phyloP scores from a whole-genome alignment of 108 stramenopile species.

The Bacterosira constricta region DNA sequence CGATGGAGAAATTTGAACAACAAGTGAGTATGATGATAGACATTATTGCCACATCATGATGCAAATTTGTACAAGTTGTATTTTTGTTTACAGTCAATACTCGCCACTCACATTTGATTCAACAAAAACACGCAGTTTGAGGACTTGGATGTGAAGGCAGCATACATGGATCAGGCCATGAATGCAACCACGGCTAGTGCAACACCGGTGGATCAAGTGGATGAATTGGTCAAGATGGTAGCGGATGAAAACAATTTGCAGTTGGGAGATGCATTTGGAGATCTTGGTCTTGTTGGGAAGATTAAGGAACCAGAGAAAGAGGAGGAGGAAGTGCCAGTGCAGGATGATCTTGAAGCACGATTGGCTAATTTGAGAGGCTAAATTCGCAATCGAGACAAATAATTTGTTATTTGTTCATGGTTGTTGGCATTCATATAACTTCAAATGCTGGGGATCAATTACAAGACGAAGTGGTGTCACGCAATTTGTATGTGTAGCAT shows the following conservation, averaged over 20 bases:
- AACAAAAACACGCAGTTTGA: too few relatives aligned
- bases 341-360: constrained; percentile 83
- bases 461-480: too few relatives aligned
- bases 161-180: constrained; percentile 97
- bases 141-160: constrained; percentile 96
- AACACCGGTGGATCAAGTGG: constrained; percentile 97
- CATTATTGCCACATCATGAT: too few relatives aligned
- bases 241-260: constrained; percentile 93
- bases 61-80: too few relatives aligned
- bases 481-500: too few relatives aligned
- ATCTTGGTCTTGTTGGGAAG: constrained; percentile 81
- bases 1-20: constrained; percentile 97
- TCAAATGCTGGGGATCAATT: too few relatives aligned
- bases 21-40: too few relatives aligned
- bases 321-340: constrained; percentile 34
- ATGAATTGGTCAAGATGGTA: constrained; percentile 89
- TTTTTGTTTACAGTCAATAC: too few relatives aligned
- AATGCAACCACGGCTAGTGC: constrained; percentile 92
- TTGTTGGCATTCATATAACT: too few relatives aligned
- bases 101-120: too few relatives aligned
- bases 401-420: too few relatives aligned
- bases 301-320: constrained; percentile 53
- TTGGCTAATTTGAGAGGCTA: constrained; percentile 81
- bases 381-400: too few relatives aligned
- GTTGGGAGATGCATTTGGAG: constrained; percentile 77